These are phyloP conservation scores for Candida sojae DNA, from an alignment of 1,139 yeast genomes.

Conservation along the genomic window DNA sequence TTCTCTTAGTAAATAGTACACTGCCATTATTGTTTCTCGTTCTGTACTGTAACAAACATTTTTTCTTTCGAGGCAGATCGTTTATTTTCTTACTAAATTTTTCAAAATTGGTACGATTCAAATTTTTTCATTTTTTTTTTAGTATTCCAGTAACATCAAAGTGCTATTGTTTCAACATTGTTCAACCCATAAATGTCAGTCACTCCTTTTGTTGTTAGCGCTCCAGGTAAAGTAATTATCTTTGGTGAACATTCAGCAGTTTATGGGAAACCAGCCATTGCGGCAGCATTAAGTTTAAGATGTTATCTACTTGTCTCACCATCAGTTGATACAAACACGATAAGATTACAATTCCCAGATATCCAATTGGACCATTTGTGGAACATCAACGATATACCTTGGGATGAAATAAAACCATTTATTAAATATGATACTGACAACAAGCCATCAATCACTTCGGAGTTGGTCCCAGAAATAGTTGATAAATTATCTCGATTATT, in stretches of 20 bases:
- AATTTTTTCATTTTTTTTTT: no score
- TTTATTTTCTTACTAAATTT: background rate
- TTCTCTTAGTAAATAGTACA: no score
- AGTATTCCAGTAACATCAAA: no score
- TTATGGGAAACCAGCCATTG: constrained; percentile 87
- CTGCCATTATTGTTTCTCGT: background rate
- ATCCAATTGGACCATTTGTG: constrained; percentile 66
- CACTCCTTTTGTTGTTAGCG: constrained; percentile 72
- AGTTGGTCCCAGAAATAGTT: constrained; percentile 62
- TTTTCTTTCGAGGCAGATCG: background rate
- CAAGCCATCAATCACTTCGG: constrained; percentile 49
- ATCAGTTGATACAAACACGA: constrained; percentile 30
- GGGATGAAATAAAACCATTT: constrained; percentile 41
- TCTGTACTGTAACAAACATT: background rate
- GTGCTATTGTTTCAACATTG: no score
- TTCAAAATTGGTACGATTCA: background rate
- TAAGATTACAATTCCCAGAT: constrained; percentile 81
- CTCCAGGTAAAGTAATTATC: constrained; percentile 95
- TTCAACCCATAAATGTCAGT: background rate
- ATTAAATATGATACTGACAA: constrained; percentile 22
- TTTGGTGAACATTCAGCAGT: constrained; percentile 99
- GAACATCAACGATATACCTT: constrained; percentile 62
- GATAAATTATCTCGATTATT: constrained; percentile 48
- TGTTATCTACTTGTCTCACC: constrained; percentile 72
- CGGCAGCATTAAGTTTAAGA: constrained; percentile 82